Evolutionary conservation across 192 early-diverging fungal genomes (phyloP).

Genomic region (Umbelopsis sp.): DNA sequence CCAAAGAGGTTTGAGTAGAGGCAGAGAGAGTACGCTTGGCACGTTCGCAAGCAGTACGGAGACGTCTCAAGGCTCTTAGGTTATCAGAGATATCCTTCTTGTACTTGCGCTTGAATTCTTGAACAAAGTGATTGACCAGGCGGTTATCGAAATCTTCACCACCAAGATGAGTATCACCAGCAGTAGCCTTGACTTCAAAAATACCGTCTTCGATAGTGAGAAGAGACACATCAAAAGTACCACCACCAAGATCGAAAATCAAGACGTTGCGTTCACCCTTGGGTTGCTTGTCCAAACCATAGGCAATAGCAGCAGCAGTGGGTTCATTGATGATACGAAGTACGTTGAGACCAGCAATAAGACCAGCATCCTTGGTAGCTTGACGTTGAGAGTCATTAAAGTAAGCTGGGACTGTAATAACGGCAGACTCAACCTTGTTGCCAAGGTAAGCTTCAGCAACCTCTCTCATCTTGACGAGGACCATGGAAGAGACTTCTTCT

Average conservation of each 20-base stretch:
- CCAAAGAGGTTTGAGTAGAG: conserved; percentile 93
- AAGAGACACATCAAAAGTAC: conserved; percentile 98
- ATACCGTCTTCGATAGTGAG: conserved; percentile 97
- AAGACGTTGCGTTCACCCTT: conserved; percentile 94
- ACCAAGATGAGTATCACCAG: conserved; percentile 99
- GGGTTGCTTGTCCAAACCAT: conserved; percentile 97
- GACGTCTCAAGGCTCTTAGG: conserved; percentile 94
- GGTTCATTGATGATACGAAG: conserved; percentile 99
- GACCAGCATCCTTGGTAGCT: conserved; percentile 99
- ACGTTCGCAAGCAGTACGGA: conserved; percentile 97
- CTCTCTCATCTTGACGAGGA: conserved; percentile 74
- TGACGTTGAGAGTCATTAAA: conserved; percentile 99
- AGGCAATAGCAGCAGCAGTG: conserved; percentile 98
- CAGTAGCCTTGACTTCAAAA: conserved; percentile 99
- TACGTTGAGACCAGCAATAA: conserved; percentile 95
- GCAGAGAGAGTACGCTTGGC: conserved; percentile 97
- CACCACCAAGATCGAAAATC: conserved; percentile 98
- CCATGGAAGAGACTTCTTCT: conserved; percentile 98
- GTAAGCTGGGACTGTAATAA: conserved; percentile 96
- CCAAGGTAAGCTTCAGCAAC: conserved; percentile 81
- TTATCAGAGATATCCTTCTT: conserved; percentile 95
- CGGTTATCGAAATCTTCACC: conserved; percentile 99
- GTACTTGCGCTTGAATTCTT: conserved; percentile 99
- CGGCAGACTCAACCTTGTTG: conserved; percentile 87
- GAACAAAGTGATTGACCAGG: conserved; percentile 91